A percentile compares a stretch with the other conserved stretches of the same genome.
phyloP scores from a whole-genome alignment of 2,329 filamentous ascomycete genomes.

The Colletotrichum sp. region DNA sequence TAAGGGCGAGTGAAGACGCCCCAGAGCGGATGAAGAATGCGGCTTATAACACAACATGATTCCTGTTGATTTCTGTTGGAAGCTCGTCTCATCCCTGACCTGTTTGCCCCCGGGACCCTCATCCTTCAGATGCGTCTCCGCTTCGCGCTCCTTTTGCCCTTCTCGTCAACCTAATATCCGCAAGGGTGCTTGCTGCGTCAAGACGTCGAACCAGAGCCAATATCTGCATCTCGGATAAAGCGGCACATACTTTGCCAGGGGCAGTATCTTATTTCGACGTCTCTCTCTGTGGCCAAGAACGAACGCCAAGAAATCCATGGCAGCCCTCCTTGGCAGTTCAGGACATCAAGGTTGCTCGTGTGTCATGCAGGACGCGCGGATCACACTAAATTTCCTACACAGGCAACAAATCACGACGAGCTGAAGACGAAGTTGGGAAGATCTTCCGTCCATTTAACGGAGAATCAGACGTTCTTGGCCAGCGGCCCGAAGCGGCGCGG shows the following conservation, averaged over 20 bases:
- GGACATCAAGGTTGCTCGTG: not conserved
- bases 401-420: not conserved
- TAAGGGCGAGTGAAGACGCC: not conserved
- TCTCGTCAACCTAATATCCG: not conserved
- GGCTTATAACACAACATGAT: not conserved
- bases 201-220: not conserved
- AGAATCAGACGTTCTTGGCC: not conserved
- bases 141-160: not conserved
- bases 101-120: not conserved
- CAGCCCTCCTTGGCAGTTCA: not conserved
- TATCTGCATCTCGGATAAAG: not conserved
- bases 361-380: not conserved
- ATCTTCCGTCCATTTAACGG: not conserved
- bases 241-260: not conserved
- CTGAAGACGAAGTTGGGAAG: not conserved
- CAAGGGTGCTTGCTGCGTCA: not conserved
- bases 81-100: not conserved
- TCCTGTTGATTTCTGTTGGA: not conserved
- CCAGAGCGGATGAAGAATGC: not conserved
- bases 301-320: not conserved
- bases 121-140: not conserved
- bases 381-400: not conserved
- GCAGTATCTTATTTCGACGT: not conserved
- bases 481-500: not conserved
- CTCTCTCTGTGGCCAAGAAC: not conserved